Evolutionary conservation across 1,284 basidiomycete species (phyloP).

Genomic region (Mycena citricolor): DNA sequence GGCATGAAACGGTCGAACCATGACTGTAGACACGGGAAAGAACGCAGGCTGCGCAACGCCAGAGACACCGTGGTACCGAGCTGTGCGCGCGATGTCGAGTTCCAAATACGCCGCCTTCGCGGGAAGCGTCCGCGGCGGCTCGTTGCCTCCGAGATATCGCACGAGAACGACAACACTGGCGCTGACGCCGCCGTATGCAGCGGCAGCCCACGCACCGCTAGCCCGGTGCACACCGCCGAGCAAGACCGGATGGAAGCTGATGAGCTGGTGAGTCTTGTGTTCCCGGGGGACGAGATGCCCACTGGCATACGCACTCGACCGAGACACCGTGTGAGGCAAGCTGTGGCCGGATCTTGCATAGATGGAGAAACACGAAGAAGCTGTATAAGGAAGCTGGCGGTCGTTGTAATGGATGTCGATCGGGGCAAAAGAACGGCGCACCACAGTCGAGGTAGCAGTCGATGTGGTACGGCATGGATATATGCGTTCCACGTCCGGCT

Average conservation of each 20-base stretch:
- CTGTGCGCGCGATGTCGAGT: conserved; percentile 15
- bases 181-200: no score
- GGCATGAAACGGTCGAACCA: conserved; percentile 7
- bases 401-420: not conserved
- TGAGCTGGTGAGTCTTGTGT: no score
- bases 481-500: no score
- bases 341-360: conserved; percentile 13
- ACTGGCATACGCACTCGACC: conserved; percentile 20
- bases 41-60: conserved; percentile 11
- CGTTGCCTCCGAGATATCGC: no score
- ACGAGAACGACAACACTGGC: no score
- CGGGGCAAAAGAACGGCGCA: conserved; percentile 2
- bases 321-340: conserved; percentile 16
- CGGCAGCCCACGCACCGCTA: no score
- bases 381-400: conserved; percentile 20
- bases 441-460: conserved; percentile 23
- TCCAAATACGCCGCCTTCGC: conserved; percentile 16
- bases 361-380: conserved; percentile 12
- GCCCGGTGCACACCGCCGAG: no score
- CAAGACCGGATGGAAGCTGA: no score
- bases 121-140: conserved; percentile 21
- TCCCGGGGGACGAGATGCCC: no score
- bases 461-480: no score
- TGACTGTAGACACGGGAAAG: conserved; percentile 17
- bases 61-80: conserved; percentile 13